phyloP scores from a whole-genome alignment of 164 flowering plant genomes.

The Vitis labrusca region DNA sequence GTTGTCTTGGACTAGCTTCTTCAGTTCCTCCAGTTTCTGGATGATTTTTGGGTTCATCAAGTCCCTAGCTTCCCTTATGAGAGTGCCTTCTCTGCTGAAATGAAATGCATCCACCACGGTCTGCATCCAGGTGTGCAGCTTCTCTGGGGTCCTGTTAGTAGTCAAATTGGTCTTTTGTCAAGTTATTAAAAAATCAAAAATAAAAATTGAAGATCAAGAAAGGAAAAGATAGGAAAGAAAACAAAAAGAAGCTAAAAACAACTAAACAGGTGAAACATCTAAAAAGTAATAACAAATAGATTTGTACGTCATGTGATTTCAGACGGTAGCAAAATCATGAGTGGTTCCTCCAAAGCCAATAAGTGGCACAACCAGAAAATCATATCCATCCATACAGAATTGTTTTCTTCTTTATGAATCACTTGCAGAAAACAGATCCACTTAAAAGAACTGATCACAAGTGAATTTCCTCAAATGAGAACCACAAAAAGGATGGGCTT shows the following conservation, averaged over 20 bases:
- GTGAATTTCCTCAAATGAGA: no score
- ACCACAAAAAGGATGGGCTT: neutral
- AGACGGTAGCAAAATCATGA: no score
- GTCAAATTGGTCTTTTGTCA: neutral
- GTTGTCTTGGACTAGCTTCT: slow-evolving; percentile 41
- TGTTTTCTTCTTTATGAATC: no score
- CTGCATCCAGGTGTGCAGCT: slow-evolving; percentile 56
- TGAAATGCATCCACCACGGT: slow-evolving; percentile 63
- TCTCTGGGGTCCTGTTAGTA: slow-evolving; percentile 63
- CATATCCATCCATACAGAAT: no score
- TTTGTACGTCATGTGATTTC: no score
- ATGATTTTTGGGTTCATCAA: slow-evolving; percentile 59
- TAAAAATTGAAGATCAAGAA: neutral
- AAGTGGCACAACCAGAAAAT: no score
- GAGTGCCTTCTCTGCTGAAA: slow-evolving; percentile 55
- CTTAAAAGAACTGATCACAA: neutral
- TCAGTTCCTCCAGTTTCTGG: slow-evolving; percentile 48
- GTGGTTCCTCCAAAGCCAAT: no score
- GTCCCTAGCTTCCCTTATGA: slow-evolving; percentile 64
- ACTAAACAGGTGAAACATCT: no score
- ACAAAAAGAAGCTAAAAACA: no score
- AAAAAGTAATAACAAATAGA: no score
- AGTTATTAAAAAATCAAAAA: neutral
- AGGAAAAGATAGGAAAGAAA: neutral
- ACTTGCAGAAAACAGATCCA: neutral